Base-by-base conservation (phyloP, 352 stramenopile genomes). In the Phytophthora pseudosyringae region DNA sequence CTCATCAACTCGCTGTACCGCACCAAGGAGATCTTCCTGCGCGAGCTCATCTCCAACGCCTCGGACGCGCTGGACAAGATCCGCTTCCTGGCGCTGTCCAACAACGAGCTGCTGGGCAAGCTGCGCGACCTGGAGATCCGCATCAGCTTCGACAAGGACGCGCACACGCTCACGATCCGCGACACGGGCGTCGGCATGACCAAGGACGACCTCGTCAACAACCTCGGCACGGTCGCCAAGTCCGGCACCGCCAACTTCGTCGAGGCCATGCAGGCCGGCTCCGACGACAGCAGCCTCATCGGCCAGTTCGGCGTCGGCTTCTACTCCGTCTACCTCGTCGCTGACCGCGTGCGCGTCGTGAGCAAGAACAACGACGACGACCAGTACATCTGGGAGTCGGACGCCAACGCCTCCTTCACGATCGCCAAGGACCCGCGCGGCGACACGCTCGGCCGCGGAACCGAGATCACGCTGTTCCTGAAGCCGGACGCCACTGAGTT, bases 231-330 rank as follows among this genome's bases (percentile, higher is more conserved):
- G 18, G 94, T 99, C 8, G 98, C 98, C 59, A 98, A 99, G 69
- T 99, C 94, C 26, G 98, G 98, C 58, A 99, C 98, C 4, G 98
- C 96, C 36, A 99, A 99, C 73, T 99, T 99, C 68, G 88, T 99
- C 25, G 97, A 99, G 71, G 87, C 91, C 26, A 88, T 99, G 70
- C 88, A 96, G 50, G 89, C 91, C 40, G 86, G 85, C 21, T 85
- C 81, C 9, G 93, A 99, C 64, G 81, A 99, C 66, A 86, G 98
- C 56, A 94, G 64, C 52, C 89, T 99, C 65, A 99, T 99, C 71
- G 98, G 98, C 48, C 98, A 99, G 86, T 99, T 99, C 72, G 98
- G 98, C 55, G 98, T 99, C 28, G 98, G 98, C 32, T 99, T 99
- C 78, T 99, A 99, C 83, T 99, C 97, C 10, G 91, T 99, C 26